A percentile compares a stretch with the other conserved stretches of the same genome.
These are phyloP conservation scores for Mortierella sp. DNA, from an alignment of 371 early-diverging fungal genomes.

Conservation along the genomic window DNA sequence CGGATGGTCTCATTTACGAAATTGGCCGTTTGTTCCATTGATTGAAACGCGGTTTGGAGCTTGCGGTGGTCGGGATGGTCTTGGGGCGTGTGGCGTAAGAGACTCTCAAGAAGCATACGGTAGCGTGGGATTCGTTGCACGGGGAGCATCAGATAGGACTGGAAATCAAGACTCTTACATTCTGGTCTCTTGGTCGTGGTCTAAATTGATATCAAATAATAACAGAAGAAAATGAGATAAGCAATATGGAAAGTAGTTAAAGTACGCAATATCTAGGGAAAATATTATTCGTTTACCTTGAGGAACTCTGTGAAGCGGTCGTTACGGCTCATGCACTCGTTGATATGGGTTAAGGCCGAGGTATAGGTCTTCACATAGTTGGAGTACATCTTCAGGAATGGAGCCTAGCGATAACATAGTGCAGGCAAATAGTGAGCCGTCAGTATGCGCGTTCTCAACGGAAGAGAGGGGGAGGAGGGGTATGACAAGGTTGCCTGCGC, in stretches of 20 bases:
- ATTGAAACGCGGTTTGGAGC: slow-evolving; percentile 66
- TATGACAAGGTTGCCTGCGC: too few species aligned
- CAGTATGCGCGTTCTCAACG: not conserved
- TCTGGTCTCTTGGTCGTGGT: slow-evolving; percentile 56
- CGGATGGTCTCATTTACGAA: slow-evolving; percentile 82
- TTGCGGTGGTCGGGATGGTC: slow-evolving; percentile 72
- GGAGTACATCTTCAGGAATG: slow-evolving; percentile 78
- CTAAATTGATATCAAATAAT: too few species aligned
- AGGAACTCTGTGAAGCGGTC: slow-evolving; percentile 56
- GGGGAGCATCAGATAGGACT: slow-evolving; percentile 83
- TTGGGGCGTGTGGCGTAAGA: slow-evolving; percentile 69
- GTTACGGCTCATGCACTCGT: slow-evolving; percentile 50
- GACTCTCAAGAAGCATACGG: slow-evolving; percentile 75
- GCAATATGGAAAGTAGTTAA: too few species aligned
- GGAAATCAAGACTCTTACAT: slow-evolving; percentile 73
- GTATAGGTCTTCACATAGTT: slow-evolving; percentile 65
- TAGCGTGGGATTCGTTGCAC: slow-evolving; percentile 90
- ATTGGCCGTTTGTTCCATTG: slow-evolving; percentile 68
- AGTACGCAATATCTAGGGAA: too few species aligned
- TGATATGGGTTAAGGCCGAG: slow-evolving; percentile 55
- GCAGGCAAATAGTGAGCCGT: not conserved
- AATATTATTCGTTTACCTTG: too few species aligned
- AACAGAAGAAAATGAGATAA: too few species aligned
- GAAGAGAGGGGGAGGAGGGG: too few species aligned
- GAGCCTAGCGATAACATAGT: slow-evolving; percentile 52